These are phyloP conservation scores for Physcia stellaris DNA, from an alignment of 495 filamentous ascomycete species.

Conservation along the genomic window DNA sequence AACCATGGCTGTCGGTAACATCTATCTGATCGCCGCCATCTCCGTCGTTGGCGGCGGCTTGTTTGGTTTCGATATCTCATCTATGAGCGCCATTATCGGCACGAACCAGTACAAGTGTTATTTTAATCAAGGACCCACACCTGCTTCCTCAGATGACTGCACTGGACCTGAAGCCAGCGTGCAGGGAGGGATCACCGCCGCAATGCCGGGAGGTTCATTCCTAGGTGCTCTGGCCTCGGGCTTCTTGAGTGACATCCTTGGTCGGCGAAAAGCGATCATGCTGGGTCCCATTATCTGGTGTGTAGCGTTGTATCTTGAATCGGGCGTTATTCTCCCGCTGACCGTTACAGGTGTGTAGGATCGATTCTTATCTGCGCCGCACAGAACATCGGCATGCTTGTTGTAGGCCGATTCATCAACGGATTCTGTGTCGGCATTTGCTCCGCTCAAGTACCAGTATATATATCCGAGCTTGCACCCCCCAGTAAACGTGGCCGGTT, in stretches of 20 bases:
- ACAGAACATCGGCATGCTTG: conserved; percentile 53
- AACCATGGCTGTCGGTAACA: too few species aligned
- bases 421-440: conserved; percentile 65
- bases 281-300: conserved; percentile 60
- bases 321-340: conserved; percentile 45
- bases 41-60: conserved; percentile 66
- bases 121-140: conserved; percentile 18
- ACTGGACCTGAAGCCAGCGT: conserved; percentile 38
- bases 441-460: conserved; percentile 63
- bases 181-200: conserved; percentile 51
- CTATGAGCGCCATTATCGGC: conserved; percentile 14
- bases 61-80: conserved; percentile 33
- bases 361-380: conserved; percentile 56
- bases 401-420: conserved; percentile 54
- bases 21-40: conserved; percentile 62
- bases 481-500: conserved; percentile 68
- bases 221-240: conserved; percentile 51
- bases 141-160: conserved; percentile 39
- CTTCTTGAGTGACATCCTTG: conserved; percentile 53
- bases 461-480: conserved; percentile 65
- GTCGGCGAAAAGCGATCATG: conserved; percentile 56
- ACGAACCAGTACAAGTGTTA: conserved; percentile 18
- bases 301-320: too few species aligned
- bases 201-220: conserved; percentile 72
- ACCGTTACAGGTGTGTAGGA: conserved; percentile 36